Evolutionary conservation across 2,329 filamentous ascomycete genomes (phyloP).

Genomic region (Fusarium siculi): DNA sequence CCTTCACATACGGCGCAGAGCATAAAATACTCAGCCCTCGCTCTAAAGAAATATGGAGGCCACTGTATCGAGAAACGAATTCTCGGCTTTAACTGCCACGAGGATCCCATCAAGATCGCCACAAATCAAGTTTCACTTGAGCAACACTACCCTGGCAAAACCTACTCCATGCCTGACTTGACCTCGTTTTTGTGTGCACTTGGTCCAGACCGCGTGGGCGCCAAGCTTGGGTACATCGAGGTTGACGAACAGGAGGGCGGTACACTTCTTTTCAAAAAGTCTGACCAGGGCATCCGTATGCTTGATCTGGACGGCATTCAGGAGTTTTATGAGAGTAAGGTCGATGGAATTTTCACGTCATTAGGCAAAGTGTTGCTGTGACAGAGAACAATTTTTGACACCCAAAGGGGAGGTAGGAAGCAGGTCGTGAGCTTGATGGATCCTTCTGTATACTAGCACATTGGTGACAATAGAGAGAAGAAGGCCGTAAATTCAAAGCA

Average conservation of each 20-base stretch:
- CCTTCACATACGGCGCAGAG: no score
- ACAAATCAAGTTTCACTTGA: conserved; percentile 27
- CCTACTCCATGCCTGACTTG: conserved; percentile 37
- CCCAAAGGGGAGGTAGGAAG: conserved; percentile 17
- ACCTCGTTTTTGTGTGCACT: conserved; percentile 30
- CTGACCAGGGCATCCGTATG: conserved; percentile 28
- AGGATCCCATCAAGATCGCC: conserved; percentile 34
- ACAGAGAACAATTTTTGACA: conserved; percentile 16
- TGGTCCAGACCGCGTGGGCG: conserved; percentile 7
- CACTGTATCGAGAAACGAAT: conserved; percentile 31
- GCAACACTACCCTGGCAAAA: conserved; percentile 24
- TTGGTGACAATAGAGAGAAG: no score
- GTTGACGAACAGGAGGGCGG: conserved; percentile 20
- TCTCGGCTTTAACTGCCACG: conserved; percentile 41
- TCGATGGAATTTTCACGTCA: neutral
- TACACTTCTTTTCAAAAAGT: conserved; percentile 28
- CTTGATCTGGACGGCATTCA: conserved; percentile 19
- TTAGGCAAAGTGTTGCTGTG: conserved; percentile 8
- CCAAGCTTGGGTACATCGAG: conserved; percentile 11
- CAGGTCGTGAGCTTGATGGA: no score
- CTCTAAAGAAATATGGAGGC: conserved; percentile 23
- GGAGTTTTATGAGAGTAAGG: conserved; percentile 2
- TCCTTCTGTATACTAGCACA: no score
- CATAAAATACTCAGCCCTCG: conserved; percentile 35
- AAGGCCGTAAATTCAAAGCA: no score